Evolutionary conservation across 305 asterid species (phyloP), one percentile per base, ranked within the genome.

Genomic region (Withania somnifera): DNA sequence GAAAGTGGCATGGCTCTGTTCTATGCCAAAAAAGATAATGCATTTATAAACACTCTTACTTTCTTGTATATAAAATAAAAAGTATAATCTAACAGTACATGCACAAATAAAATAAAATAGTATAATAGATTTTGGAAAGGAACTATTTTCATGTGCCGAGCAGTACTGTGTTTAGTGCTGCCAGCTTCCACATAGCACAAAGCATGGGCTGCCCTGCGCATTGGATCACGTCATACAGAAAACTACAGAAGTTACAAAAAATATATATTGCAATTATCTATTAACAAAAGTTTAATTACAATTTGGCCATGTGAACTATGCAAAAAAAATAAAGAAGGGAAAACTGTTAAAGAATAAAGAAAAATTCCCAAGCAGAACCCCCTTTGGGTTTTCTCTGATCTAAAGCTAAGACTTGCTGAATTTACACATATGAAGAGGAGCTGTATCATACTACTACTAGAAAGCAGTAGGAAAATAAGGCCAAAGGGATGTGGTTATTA

Each of bases 221-320:
- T 14, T 5, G 57, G 71, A 60, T 78, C 36, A 10, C 19, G 51
- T 52, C 32, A 15, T 20, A 34, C 71, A 20, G 9, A 28, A 57
- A 79, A 57, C 19, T 20, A 78, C 34, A 61, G 34, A 61, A 45
- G 56, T 26, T 24, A 0, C 69, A 38, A 38, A 78, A 20, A 57
- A 78, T 10, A 13, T n/a, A 7, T 63, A 64, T n/a, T 53, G 79
- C 83, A 19, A 17, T 81, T 81, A 81, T 81, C 24, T 32, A 81
- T 81, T 66, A 51, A 81, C 67, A 81, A 56, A 81, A 32, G 83
- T 81, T 81, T 81, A 81, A 81, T 66, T 81, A 81, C 83, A 81
- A 51, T 51, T 53, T 66, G 54, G 66, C 77, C 10, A 81, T 81
- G 30, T 56, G 30, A 81, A 80, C 78, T 50, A 50, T 64, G 66